These are phyloP conservation scores for Meripilus lineatus DNA, from an alignment of 1,284 basidiomycete genomes.

Conservation along the genomic window DNA sequence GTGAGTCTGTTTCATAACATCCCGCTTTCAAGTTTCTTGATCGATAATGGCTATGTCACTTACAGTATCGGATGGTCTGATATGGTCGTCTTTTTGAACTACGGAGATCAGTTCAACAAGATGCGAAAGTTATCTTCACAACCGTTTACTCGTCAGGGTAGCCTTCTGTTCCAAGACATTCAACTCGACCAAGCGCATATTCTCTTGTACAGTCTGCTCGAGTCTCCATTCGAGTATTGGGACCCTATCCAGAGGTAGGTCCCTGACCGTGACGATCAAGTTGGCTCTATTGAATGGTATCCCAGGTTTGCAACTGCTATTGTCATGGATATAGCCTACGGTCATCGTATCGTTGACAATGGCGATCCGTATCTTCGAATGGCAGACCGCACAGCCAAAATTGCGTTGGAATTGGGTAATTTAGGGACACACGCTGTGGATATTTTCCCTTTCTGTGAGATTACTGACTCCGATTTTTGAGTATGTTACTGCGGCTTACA, in stretches of 20 bases:
- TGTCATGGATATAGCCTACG: constrained; percentile 23
- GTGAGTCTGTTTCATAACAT: background rate
- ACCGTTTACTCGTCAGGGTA: background rate
- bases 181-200: constrained; percentile 1
- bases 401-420: constrained; percentile 14
- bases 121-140: constrained; percentile 5
- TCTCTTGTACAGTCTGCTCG: constrained; percentile 4
- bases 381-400: constrained; percentile 16
- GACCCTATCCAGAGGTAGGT: constrained; percentile 1
- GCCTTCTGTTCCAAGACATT: background rate
- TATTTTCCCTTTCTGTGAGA: constrained; percentile 19
- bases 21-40: background rate
- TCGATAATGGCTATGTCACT: background rate
- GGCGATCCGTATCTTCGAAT: constrained; percentile 18
- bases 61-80: constrained; percentile 48
- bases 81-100: constrained; percentile 43
- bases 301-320: constrained; percentile 3
- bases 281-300: background rate
- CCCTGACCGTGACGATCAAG: no score
- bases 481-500: background rate
- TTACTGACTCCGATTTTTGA: constrained; percentile 6
- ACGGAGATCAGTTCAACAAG: constrained; percentile 3
- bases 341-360: constrained; percentile 17
- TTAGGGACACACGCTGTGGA: constrained; percentile 15
- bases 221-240: background rate